Base-by-base conservation (phyloP, 768 basidiomycete genomes). In the Phanerochaete sordida region DNA sequence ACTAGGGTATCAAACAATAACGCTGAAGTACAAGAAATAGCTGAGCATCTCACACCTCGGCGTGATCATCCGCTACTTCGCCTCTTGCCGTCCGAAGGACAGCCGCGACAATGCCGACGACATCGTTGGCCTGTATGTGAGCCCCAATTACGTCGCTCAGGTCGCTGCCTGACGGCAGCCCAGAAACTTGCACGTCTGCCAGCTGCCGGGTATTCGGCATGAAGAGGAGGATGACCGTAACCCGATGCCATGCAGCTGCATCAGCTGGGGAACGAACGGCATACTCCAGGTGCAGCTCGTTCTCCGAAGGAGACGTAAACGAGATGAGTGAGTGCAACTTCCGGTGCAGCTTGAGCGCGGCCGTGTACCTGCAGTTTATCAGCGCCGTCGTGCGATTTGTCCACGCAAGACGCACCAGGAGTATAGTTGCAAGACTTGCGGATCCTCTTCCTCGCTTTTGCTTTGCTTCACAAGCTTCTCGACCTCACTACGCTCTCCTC, bases 201-300 rank as follows among this genome's bases (percentile, higher is more conserved):
- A 93, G 72, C 48, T 81, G 79, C 52, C 84, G 76, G 0, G 88
- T 88, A 64, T 88, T 87, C 3, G 90, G 87, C 23, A 83, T 79
- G 62, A 90, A 92, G 39, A 90, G 78, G 0, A 91, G 74, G 0
- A 75, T 79, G 57, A 92, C 79, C 0, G 76, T 78, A 7, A 90
- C 64, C 24, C 37, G 53, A 12, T 72, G 73, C 13, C 66, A 72
- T 2, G 74, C 55, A 7, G 52, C 68, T 15, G 66, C 9, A 68
- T 65, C n/a, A 68, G 69, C 16, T 37, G 70, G 64, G 35, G 68
- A 48, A 39, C 75, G 69, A 54, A 90, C 67, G 48, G 67, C 72
- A 70, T 94, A 95, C 9, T 82, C 82, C 46, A 95, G 76, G 28
- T 84, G 81, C 27, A 93, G 77, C 69, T 93, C 90, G 72, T 93